Evolutionary conservation across 2,329 filamentous ascomycete species (phyloP).

Genomic region (Niveomyces coronatus): DNA sequence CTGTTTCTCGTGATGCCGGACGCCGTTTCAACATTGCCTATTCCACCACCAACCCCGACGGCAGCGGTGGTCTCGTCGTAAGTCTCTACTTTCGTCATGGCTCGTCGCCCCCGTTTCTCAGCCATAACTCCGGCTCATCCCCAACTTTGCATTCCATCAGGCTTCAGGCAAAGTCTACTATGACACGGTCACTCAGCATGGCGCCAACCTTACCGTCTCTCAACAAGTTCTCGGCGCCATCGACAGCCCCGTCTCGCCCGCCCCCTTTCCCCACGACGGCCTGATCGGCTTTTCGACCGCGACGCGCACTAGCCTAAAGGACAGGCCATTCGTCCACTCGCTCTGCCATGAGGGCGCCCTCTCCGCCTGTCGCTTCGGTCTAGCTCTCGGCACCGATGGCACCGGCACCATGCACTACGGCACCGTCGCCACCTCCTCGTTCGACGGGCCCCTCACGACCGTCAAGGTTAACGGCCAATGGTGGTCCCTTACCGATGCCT

Average conservation of each 20-base stretch:
- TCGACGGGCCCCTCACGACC: conserved; percentile 8
- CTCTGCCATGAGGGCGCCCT: conserved; percentile 12
- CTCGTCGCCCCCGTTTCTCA: no score
- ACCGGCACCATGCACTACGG: conserved; percentile 15
- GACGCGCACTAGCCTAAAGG: conserved; percentile 6
- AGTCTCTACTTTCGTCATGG: no score
- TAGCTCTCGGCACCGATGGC: conserved; percentile 12
- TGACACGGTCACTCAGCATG: conserved; percentile 13
- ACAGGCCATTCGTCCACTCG: conserved; percentile 12
- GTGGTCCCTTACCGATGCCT: conserved; percentile 11
- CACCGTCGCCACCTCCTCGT: conserved; percentile 9
- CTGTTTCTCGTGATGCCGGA: conserved; percentile 5
- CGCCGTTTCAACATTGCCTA: conserved; percentile 12
- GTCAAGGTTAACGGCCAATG: conserved; percentile 7
- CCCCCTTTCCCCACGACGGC: conserved; percentile 14
- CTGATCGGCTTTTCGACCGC: conserved; percentile 13
- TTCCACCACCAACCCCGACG: conserved; percentile 14
- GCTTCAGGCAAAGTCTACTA: conserved; percentile 12
- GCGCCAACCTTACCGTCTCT: conserved; percentile 12
- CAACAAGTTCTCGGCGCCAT: conserved; percentile 12
- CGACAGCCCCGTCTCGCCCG: conserved; percentile 7
- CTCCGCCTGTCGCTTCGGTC: conserved; percentile 14
- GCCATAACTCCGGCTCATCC: no score
- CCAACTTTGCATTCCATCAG: conserved; percentile 4
- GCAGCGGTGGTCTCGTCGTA: conserved; percentile 11